Conservation (phyloP, 495 filamentous ascomycete genomes). For the Neurospora sp. region DNA sequence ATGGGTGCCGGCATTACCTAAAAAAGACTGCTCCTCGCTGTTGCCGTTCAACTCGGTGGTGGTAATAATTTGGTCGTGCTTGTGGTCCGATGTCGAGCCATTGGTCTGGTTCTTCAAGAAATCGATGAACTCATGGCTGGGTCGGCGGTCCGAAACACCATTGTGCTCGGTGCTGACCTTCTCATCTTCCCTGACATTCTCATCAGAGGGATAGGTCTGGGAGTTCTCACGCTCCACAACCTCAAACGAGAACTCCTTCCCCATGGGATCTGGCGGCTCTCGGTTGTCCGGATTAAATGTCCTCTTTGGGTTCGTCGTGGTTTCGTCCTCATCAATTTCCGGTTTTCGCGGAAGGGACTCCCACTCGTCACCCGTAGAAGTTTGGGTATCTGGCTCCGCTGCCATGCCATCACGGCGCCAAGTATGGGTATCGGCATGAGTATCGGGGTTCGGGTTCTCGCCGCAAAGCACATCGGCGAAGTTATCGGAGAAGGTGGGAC, state of each 20-base stretch:
- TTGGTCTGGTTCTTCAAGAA: slow-evolving; percentile 21
- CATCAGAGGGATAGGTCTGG: background rate
- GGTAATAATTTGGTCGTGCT: slow-evolving; percentile 9
- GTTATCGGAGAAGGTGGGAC: background rate
- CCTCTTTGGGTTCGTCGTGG: background rate
- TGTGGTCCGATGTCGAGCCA: slow-evolving; percentile 9
- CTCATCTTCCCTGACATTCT: background rate
- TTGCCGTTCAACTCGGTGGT: slow-evolving; percentile 15
- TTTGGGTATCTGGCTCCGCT: background rate
- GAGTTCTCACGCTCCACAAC: background rate
- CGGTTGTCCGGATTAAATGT: background rate
- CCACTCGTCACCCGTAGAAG: background rate
- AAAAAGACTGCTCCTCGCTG: slow-evolving; percentile 45
- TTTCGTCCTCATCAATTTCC: background rate
- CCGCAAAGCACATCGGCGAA: background rate
- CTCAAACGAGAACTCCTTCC: background rate
- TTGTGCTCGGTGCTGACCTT: background rate
- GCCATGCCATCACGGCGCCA: background rate
- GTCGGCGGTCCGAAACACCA: background rate
- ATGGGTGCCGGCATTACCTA: slow-evolving; percentile 51
- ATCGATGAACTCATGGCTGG: slow-evolving; percentile 25
- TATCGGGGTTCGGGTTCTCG: background rate
- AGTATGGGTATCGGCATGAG: background rate
- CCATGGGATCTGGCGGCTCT: background rate
- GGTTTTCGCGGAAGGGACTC: background rate